These are phyloP conservation scores for Pythium coloratum DNA, from an alignment of 352 stramenopile genomes.

Conservation along the genomic window DNA sequence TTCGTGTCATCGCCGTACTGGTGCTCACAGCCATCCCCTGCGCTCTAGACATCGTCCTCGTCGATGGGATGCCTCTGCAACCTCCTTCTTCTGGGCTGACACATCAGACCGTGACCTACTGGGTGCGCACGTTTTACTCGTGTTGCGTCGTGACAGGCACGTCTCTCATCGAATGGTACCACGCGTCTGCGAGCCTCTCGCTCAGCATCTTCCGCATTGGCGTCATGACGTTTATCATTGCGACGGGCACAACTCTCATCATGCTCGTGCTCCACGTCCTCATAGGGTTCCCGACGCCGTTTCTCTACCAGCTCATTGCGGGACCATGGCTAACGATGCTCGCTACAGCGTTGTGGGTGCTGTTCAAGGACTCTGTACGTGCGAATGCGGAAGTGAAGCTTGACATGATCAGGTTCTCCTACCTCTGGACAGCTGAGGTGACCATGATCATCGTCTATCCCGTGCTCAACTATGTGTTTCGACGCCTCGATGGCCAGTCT, in stretches of 20 bases:
- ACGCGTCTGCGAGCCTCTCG: not conserved
- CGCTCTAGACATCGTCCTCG: not conserved
- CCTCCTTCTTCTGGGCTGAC: not conserved
- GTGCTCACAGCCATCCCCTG: not conserved
- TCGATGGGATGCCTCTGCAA: not conserved
- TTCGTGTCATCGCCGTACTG: not conserved
- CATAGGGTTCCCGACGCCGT: not conserved
- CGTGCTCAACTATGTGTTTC: not conserved
- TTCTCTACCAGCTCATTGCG: not conserved
- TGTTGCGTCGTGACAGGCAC: not conserved
- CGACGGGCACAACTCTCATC: not conserved
- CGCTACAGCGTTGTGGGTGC: not conserved
- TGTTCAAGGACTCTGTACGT: not conserved
- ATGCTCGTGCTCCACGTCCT: not conserved
- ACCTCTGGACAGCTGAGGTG: not conserved
- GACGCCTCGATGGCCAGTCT: not conserved
- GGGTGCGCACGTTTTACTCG: not conserved
- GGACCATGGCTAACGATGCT: not conserved
- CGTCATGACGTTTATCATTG: not conserved
- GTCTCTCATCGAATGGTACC: not conserved
- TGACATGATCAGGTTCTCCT: not conserved
- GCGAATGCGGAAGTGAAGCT: not conserved
- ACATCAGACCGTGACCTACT: not conserved
- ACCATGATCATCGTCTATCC: not conserved
- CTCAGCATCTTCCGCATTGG: not conserved